Evolutionary conservation across 2,329 filamentous ascomycete species (phyloP).

Genomic region (Pseudocercospora fuligena): DNA sequence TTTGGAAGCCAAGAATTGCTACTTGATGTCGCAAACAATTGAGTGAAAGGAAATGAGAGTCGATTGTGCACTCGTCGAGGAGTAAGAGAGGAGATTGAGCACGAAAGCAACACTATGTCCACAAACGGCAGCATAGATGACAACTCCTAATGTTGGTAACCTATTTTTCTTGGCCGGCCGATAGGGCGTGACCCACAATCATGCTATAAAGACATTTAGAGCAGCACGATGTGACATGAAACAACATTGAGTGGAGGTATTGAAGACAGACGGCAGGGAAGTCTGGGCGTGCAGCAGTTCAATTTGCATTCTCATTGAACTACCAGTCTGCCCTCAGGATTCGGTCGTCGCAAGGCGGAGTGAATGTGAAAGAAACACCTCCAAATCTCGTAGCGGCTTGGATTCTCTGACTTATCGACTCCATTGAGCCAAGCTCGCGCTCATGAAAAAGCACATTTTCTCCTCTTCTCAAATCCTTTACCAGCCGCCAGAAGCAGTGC

Average conservation of each 20-base stretch:
- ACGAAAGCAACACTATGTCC: background rate
- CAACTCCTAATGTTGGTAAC: background rate
- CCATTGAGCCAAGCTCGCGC: constrained; percentile 13
- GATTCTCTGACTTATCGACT: constrained; percentile 26
- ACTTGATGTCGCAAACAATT: background rate
- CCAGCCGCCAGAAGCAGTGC: background rate
- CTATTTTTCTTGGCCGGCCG: constrained; percentile 9
- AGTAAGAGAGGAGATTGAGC: background rate
- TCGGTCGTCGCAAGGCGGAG: background rate
- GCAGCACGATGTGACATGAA: background rate
- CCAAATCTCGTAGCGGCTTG: constrained; percentile 12
- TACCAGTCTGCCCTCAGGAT: background rate
- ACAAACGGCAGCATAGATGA: background rate
- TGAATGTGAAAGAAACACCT: background rate
- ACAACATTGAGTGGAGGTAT: background rate
- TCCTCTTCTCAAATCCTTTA: background rate
- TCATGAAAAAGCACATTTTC: constrained; percentile 5
- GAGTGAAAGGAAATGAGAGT: background rate
- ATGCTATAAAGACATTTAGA: background rate
- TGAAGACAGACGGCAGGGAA: background rate
- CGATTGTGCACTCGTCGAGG: too few relatives aligned
- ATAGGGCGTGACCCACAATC: background rate
- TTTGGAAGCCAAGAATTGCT: background rate
- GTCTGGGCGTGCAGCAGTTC: background rate
- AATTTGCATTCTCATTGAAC: background rate